Percentiles rank a stretch among this genome's conserved stretches.
These are phyloP conservation scores for Tetragonia tetragonoides DNA, from an alignment of 148 eudicot genomes.

Conservation along the genomic window DNA sequence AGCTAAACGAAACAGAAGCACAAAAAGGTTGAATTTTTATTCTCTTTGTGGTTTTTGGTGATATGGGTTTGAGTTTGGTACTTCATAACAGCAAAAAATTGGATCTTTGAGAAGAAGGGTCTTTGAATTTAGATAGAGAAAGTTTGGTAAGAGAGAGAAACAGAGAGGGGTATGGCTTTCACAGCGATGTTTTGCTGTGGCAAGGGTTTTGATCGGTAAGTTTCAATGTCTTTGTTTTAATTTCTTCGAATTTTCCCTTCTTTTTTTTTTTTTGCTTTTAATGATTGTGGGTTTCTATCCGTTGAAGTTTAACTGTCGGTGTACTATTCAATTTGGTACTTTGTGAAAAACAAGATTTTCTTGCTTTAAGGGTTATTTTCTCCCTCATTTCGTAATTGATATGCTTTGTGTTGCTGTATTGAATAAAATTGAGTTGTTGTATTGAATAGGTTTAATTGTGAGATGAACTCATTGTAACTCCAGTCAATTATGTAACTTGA, in stretches of 20 bases:
- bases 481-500: too few species aligned
- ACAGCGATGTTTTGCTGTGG: slow-evolving; percentile 30
- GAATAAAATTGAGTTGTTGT: neutral
- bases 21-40: slow-evolving; percentile 1
- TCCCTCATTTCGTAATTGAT: neutral
- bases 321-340: neutral
- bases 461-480: neutral
- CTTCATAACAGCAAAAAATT: neutral
- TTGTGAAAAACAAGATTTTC: neutral
- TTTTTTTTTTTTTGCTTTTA: neutral
- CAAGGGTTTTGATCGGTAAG: slow-evolving; percentile 34
- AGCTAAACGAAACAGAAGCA: neutral
- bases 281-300: neutral
- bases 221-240: neutral
- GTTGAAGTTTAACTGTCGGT: neutral
- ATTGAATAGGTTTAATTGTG: neutral
- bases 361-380: neutral
- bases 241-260: neutral
- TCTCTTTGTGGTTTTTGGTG: slow-evolving; percentile 4
- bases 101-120: neutral
- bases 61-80: slow-evolving; percentile 12
- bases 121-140: neutral
- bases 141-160: neutral
- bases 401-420: neutral
- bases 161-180: slow-evolving; percentile 17